Base-by-base conservation (phyloP, 2,329 filamentous ascomycete species). In the Phaeosphaeria sp. region DNA sequence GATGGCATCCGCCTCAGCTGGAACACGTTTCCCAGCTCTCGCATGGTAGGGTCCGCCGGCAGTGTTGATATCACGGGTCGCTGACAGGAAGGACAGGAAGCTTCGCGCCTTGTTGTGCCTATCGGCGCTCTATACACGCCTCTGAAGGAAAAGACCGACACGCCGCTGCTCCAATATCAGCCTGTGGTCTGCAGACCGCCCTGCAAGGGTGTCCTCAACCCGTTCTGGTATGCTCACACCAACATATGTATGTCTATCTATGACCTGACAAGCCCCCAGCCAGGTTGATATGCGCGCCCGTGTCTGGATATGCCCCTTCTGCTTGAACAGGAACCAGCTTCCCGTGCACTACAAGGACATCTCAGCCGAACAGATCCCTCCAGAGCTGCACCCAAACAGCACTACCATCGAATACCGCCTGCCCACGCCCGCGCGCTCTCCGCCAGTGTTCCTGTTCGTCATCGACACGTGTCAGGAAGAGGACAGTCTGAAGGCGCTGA, bases 1-100 rank as follows among this genome's bases (percentile, higher is more conserved):
- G 95, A 99, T 87, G 95, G 95, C 60, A 88, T 98, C 73, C 89
- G 95, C 63, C 85, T 99, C 66, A 97, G 94, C 81, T 99, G 95
- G 95, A 99, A 99, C 78, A 96, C 96, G 60, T 96, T 99, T 74
- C 95, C 95, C 50, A 97, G 93, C 83, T 94, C 94, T 74, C 92
- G 95, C 77, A 97, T 99, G 93, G 93, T 78, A 72, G 23, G 71
- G 56, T 44, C 33, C 43, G 44, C 56, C 56, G 25, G 30, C 47
- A 56, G 46, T 61, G 46, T 65, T 58, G 44, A 46, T 51, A 48
- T 48, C 23, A 55, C 67, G 17, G 15, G 9, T 70, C 64, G 66
- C 72, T 74, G 66, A 76, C 63, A 33, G 56, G 25, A 52, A 27
- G 6, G 50, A 64, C 71, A 96, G 91, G 93, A 97, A 89, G 93